phyloP scores from a whole-genome alignment of 768 basidiomycete species.

The Neoboletus magnificus region DNA sequence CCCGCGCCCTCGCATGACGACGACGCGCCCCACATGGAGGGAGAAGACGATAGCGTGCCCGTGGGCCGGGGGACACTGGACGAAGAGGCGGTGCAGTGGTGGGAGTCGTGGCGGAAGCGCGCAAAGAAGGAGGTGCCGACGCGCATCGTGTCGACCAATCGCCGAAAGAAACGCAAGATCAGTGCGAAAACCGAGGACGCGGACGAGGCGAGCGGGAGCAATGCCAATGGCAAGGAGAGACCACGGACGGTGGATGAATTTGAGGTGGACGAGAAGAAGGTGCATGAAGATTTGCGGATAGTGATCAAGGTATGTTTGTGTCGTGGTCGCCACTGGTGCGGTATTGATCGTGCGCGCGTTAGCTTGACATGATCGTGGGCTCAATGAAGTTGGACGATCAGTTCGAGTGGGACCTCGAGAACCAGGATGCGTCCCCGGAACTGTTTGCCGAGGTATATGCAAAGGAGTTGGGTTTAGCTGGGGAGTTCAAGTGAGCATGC shows the following conservation, averaged over 20 bases:
- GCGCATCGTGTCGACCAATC: slow-evolving; percentile 29
- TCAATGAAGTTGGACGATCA: slow-evolving; percentile 92
- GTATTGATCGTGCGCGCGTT: slow-evolving; percentile 2
- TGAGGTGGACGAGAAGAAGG: slow-evolving; percentile 58
- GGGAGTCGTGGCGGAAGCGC: slow-evolving; percentile 68
- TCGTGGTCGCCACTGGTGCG: not conserved
- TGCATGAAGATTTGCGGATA: slow-evolving; percentile 87
- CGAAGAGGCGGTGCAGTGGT: slow-evolving; percentile 55
- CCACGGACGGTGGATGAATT: slow-evolving; percentile 59
- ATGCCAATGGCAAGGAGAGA: slow-evolving; percentile 35
- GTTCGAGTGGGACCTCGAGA: slow-evolving; percentile 97
- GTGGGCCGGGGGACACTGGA: slow-evolving; percentile 43
- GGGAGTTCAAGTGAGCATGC: slow-evolving; percentile 81
- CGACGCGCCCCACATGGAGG: slow-evolving; percentile 20
- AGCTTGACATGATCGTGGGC: slow-evolving; percentile 96
- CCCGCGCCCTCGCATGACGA: slow-evolving; percentile 18
- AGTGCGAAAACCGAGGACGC: slow-evolving; percentile 26
- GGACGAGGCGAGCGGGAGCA: slow-evolving; percentile 25
- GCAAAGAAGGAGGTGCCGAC: slow-evolving; percentile 31
- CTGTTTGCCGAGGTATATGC: slow-evolving; percentile 87
- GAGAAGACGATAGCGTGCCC: slow-evolving; percentile 21
- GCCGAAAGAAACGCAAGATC: slow-evolving; percentile 44
- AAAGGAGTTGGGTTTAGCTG: slow-evolving; percentile 81
- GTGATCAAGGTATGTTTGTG: slow-evolving; percentile 71
- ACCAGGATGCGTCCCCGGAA: slow-evolving; percentile 77